A percentile compares a stretch with the other conserved stretches of the same genome.
phyloP scores from a whole-genome alignment of 352 stramenopile species.

The Lagenidium giganteum region DNA sequence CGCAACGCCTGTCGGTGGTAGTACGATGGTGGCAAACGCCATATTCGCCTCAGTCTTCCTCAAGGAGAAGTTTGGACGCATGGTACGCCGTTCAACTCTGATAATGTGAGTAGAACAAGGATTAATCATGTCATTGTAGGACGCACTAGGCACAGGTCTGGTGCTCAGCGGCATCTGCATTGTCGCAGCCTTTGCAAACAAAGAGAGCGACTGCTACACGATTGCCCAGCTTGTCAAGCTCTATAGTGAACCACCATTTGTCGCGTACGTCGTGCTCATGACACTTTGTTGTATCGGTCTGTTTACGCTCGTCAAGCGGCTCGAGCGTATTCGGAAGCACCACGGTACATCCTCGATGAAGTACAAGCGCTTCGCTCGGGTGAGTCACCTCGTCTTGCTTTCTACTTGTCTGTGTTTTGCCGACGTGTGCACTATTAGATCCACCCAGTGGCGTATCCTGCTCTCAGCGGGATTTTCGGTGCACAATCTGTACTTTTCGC shows the following conservation, averaged over 20 bases:
- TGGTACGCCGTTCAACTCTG: slow-evolving; percentile 12
- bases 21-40: slow-evolving; percentile 83
- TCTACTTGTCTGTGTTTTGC: neutral
- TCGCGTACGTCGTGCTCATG: slow-evolving; percentile 63
- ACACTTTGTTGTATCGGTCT: slow-evolving; percentile 24
- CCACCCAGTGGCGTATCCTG: slow-evolving; percentile 66
- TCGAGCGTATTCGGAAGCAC: slow-evolving; percentile 34
- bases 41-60: slow-evolving; percentile 77
- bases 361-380: slow-evolving; percentile 49
- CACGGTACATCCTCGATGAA: slow-evolving; percentile 33
- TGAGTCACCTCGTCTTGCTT: slow-evolving; percentile 1
- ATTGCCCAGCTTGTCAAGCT: slow-evolving; percentile 63
- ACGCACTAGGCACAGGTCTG: slow-evolving; percentile 59
- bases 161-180: slow-evolving; percentile 74
- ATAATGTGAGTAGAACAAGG: neutral
- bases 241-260: slow-evolving; percentile 57
- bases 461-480: slow-evolving; percentile 69
- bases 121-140: slow-evolving; percentile 16
- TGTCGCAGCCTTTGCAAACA: slow-evolving; percentile 74
- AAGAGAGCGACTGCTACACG: slow-evolving; percentile 73
- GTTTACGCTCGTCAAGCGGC: slow-evolving; percentile 32
- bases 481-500: slow-evolving; percentile 80
- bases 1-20: slow-evolving; percentile 68
- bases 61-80: slow-evolving; percentile 60
- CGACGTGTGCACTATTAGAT: slow-evolving; percentile 23